Evolutionary conservation across 371 early-diverging fungal species (phyloP), one percentile per base, ranked within the genome.

Genomic region (Mucor racemosus): DNA sequence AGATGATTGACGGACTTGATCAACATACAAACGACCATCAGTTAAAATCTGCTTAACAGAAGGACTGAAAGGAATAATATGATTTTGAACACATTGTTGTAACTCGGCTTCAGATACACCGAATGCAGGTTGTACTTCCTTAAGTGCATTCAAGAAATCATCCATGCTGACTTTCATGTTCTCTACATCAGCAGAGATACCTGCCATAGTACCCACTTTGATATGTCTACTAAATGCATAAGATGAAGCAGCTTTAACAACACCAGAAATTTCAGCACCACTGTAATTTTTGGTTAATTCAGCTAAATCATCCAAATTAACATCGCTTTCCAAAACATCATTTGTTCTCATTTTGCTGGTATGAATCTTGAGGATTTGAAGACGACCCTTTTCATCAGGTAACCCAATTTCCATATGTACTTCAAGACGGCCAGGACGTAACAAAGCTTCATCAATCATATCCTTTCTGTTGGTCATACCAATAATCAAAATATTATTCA

Each of bases 381-480:
- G 78, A 62, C 99, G 91, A 17, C 97, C 98, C 5, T 84, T 72
- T 73, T 95, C 95, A 79, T 99, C 97, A 11, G 99, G 98, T 48
- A 97, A 78, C 11, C 92, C 92, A 66, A 99, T 93, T 76, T 98
- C 97, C 89, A 99, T 92, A 64, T 98, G 97, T 0, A 97, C 95
- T 78, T 99, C 99, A 68, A 99, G 82, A 81, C 99, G 94, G 26
- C 97, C 99, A 34, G 99, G 99, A 71, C 99, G 95, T 61, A 99
- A 78, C 67, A 99, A 77, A 3, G 99, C 99, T 72, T 97, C 98
- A 78, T 97, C 99, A 64, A 97, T 96, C 91, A 99, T 95, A 72
- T 99, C 99, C 69, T 97, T 92, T 69, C 99, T 86, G 80, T 99
- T 99, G 44, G 99, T 99, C 95, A 99, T 99, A 72, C 97, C 99